phyloP scores from a whole-genome alignment of 352 stramenopile species.

The Phytopythium chamaehyphon region DNA sequence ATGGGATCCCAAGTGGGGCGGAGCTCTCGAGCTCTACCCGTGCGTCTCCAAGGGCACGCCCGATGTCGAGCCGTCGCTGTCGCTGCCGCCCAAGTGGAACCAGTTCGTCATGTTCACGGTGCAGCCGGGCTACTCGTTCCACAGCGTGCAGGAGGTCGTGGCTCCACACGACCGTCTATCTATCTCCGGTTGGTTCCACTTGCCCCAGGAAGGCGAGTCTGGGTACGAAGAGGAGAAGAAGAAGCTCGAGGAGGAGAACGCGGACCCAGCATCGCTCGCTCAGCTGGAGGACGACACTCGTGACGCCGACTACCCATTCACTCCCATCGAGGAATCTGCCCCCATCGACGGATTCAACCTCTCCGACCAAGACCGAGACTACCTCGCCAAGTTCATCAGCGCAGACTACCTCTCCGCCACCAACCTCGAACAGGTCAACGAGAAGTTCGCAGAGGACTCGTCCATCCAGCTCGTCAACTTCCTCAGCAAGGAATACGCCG shows the following conservation, averaged over 20 bases:
- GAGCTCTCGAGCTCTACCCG: constrained; percentile 86
- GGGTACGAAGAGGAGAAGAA: constrained; percentile 14
- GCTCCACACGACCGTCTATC: constrained; percentile 61
- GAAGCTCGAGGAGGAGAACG: constrained; percentile 7
- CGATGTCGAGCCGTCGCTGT: constrained; percentile 24
- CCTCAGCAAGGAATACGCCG: constrained; percentile 55
- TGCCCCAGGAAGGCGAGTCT: constrained; percentile 15
- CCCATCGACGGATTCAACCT: constrained; percentile 15
- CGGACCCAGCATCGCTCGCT: constrained; percentile 15
- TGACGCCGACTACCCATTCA: constrained; percentile 16
- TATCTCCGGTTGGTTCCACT: constrained; percentile 80
- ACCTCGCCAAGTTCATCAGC: constrained; percentile 78
- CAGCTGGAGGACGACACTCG: constrained; percentile 26
- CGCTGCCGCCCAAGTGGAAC: constrained; percentile 76
- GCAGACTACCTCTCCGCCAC: constrained; percentile 60
- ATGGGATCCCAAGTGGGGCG: constrained; percentile 83
- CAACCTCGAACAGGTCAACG: constrained; percentile 69
- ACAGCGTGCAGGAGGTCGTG: constrained; percentile 63
- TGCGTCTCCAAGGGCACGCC: constrained; percentile 24
- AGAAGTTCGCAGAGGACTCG: constrained; percentile 75
- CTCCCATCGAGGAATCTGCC: neutral
- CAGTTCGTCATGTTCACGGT: constrained; percentile 90
- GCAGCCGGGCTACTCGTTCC: constrained; percentile 82
- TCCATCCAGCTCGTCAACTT: constrained; percentile 87
- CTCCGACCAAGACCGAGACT: constrained; percentile 41